Percentiles rank a stretch among this genome's conserved stretches.
Evolutionary conservation across 73 alveolate species (phyloP).

Genomic region (Stentor roeselii): DNA sequence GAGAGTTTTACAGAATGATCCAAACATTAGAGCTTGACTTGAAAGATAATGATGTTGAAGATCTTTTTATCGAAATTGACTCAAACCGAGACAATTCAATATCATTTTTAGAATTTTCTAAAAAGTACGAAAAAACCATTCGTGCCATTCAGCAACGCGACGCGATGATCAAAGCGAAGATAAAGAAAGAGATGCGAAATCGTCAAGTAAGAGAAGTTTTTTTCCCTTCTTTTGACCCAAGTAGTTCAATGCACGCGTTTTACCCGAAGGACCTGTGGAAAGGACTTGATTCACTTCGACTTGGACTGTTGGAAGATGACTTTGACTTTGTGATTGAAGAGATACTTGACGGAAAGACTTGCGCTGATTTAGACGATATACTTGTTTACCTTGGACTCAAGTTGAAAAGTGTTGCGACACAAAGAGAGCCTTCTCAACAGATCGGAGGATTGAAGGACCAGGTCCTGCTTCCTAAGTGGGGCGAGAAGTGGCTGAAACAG

Average conservation of each 20-base stretch:
- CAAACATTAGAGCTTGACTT: not conserved
- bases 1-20: conserved; percentile 8
- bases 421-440: not conserved
- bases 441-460: too few relatives aligned
- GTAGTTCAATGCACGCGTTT: not conserved
- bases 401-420: too few relatives aligned
- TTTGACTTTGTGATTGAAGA: not conserved
- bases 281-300: not conserved
- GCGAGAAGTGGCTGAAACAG: not conserved
- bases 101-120: not conserved
- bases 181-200: not conserved
- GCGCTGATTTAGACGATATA: not conserved
- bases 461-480: conserved; percentile 25
- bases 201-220: not conserved
- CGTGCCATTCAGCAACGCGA: not conserved
- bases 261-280: not conserved
- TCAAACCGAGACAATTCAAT: not conserved
- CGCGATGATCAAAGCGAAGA: not conserved
- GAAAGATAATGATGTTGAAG: not conserved
- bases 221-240: not conserved
- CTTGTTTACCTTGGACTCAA: not conserved
- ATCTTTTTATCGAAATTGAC: not conserved
- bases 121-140: not conserved
- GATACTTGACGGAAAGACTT: not conserved
- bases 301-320: not conserved